Evolutionary conservation across 2,329 filamentous ascomycete genomes (phyloP), one percentile per base, ranked within the genome.

Genomic region (Diplodia seriata): DNA sequence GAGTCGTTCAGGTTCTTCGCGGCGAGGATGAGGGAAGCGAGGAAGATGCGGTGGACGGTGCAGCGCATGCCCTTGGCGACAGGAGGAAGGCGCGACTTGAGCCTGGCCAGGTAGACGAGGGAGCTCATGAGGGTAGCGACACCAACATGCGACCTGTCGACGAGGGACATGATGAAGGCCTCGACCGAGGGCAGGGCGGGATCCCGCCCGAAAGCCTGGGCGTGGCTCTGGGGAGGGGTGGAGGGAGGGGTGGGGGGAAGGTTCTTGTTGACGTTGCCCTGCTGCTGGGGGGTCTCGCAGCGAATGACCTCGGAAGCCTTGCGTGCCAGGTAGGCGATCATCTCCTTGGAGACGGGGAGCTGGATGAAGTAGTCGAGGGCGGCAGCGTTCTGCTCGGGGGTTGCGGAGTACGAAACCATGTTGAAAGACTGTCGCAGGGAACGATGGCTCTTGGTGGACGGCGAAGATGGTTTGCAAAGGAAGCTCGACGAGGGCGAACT

Each of bases 1-100:
- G 93, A 97, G 85, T 98, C 95, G 80, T 99, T 98, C 73, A 98
- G 87, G 80, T 97, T 97, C 89, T 99, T 99, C 74, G 95, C 94
- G 1, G 95, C 89, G 61, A 90, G 83, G 76, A 95, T 95, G 72
- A 94, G 89, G 18, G 91, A 85, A 51, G 92, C 94, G 59, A 99
- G 87, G 83, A 99, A 98, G 85, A 99, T 98, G 75, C 95, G 91
- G 84, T 99, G 95, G 56, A 94, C 93, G 29, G 95, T 98, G 85
- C 95, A 98, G 74, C 91, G 90, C 82, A 98, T 92, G 71, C 95
- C 95, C 83, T 97, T 97, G 74, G 95, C 94, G 77, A 97, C 93
- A 69, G 94, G 92, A 72, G 96, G 94, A 33, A 99, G 89, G 73
- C 92, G 90, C 63, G 90, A 86, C 81, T 90, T 91, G 76, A 99